phyloP scores from a whole-genome alignment of 495 filamentous ascomycete genomes.

The Annulohypoxylon moriforme region DNA sequence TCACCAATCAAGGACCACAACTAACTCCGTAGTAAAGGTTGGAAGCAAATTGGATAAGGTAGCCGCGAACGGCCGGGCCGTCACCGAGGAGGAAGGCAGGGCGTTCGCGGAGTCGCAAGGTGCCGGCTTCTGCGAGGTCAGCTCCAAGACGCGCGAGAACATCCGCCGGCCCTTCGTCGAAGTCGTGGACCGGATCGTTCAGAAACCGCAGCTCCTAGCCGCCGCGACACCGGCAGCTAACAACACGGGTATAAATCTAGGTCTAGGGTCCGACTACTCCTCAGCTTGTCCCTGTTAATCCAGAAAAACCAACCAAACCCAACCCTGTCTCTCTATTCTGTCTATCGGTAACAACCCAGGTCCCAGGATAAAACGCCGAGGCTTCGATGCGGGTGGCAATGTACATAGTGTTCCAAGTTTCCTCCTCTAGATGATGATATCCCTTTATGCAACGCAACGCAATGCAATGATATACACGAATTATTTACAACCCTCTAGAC shows the following conservation, averaged over 20 bases:
- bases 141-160: slow-evolving; percentile 66
- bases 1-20: slow-evolving; percentile 7
- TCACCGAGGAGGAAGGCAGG: slow-evolving; percentile 62
- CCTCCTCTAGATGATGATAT: slow-evolving; percentile 45
- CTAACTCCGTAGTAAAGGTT: slow-evolving; percentile 48
- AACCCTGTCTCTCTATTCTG: not conserved
- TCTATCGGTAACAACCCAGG: slow-evolving; percentile 18
- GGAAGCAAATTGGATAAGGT: slow-evolving; percentile 67
- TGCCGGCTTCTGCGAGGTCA: slow-evolving; percentile 65
- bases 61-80: slow-evolving; percentile 55
- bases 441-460: slow-evolving; percentile 19
- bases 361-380: slow-evolving; percentile 25
- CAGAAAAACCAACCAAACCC: not conserved
- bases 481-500: not conserved
- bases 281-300: slow-evolving; percentile 43
- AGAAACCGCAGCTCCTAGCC: slow-evolving; percentile 56
- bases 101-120: slow-evolving; percentile 62
- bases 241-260: slow-evolving; percentile 32
- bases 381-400: slow-evolving; percentile 25
- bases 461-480: slow-evolving; percentile 6
- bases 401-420: slow-evolving; percentile 31
- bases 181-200: slow-evolving; percentile 64
- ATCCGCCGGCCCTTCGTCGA: slow-evolving; percentile 65
- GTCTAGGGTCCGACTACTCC: slow-evolving; percentile 34
- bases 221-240: slow-evolving; percentile 33